Evolutionary conservation across 1,139 yeast species (phyloP).

Genomic region (Yamadazyma dushanensis): DNA sequence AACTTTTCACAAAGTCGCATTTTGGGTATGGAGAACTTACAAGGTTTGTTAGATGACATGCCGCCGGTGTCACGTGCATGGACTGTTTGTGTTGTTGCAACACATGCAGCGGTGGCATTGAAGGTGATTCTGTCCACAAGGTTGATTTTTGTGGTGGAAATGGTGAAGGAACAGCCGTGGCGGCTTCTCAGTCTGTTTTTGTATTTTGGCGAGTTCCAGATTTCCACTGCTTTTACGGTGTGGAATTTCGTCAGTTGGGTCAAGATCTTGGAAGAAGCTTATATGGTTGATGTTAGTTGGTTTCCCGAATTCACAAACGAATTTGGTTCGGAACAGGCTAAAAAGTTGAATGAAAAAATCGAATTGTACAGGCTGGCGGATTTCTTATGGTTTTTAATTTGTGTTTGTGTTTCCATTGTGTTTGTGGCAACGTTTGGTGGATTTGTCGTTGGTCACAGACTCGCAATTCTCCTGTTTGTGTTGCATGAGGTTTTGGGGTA

Average conservation of each 20-base stretch:
- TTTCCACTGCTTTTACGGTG: slow-evolving; percentile 10
- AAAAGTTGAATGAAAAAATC: slow-evolving; percentile 16
- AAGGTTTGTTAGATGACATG: slow-evolving; percentile 10
- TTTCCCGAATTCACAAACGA: slow-evolving; percentile 6
- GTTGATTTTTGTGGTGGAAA: slow-evolving; percentile 25
- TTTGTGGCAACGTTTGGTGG: slow-evolving; percentile 3
- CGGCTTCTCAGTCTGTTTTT: slow-evolving; percentile 36
- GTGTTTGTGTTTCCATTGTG: slow-evolving; percentile 27
- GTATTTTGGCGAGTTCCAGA: slow-evolving; percentile 28
- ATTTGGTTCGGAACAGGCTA: slow-evolving; percentile 20
- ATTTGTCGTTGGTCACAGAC: slow-evolving; percentile 2
- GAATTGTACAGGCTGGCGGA: slow-evolving; percentile 22
- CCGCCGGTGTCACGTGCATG: slow-evolving; percentile 39
- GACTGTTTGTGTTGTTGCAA: slow-evolving; percentile 19
- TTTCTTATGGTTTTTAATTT: slow-evolving; percentile 29
- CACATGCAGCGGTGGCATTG: slow-evolving; percentile 7
- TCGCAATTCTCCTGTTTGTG: slow-evolving; percentile 20
- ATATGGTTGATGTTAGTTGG: slow-evolving; percentile 4
- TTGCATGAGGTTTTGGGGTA: slow-evolving; percentile 29
- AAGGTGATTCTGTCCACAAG: slow-evolving; percentile 11
- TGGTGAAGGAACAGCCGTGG: slow-evolving; percentile 36
- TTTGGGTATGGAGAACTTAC: slow-evolving; percentile 13
- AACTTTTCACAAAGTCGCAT: too few species aligned
- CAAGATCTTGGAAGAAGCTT: slow-evolving; percentile 22
- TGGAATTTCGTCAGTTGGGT: slow-evolving; percentile 16